A percentile compares a stretch with the other conserved stretches of the same genome.
These are phyloP conservation scores for Lactuca saligna DNA, from an alignment of 129 eudicot species.

Conservation along the genomic window DNA sequence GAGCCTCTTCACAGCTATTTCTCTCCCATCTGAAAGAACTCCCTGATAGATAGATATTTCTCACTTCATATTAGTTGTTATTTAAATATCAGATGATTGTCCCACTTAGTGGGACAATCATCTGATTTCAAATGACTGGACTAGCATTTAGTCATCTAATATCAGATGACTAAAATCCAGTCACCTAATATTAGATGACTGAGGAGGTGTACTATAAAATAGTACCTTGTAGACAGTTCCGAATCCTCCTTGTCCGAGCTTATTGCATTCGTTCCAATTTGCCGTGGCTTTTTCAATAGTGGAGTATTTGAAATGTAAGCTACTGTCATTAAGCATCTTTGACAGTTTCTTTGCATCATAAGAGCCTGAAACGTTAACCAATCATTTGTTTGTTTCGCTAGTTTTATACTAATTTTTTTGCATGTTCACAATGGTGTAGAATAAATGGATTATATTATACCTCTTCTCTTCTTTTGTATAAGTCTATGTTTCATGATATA, in stretches of 20 bases:
- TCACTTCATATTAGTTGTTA: background rate
- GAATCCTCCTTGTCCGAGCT: slow-evolving; percentile 88
- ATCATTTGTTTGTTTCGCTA: background rate
- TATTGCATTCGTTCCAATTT: slow-evolving; percentile 66
- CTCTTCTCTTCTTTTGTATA: slow-evolving; percentile 68
- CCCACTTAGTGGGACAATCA: too few relatives aligned
- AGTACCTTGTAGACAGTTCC: slow-evolving; percentile 85
- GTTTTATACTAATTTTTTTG: background rate
- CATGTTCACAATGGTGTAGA: background rate
- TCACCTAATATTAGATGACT: too few relatives aligned
- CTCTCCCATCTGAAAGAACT: slow-evolving; percentile 75
- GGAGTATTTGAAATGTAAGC: slow-evolving; percentile 74
- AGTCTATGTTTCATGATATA: slow-evolving; percentile 51
- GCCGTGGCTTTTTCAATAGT: slow-evolving; percentile 72
- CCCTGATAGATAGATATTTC: slow-evolving; percentile 42
- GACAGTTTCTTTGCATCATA: slow-evolving; percentile 51
- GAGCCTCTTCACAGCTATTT: slow-evolving; percentile 89
- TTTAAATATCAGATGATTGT: background rate
- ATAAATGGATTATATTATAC: slow-evolving; percentile 24
- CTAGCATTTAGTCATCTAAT: too few relatives aligned
- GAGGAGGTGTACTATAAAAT: background rate
- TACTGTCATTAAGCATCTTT: slow-evolving; percentile 61
- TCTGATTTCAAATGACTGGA: too few relatives aligned
- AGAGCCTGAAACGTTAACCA: slow-evolving; percentile 34
- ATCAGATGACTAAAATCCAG: too few relatives aligned